Conservation (phyloP, 139 green algal genomes). For the Tetraselmis striata region DNA sequence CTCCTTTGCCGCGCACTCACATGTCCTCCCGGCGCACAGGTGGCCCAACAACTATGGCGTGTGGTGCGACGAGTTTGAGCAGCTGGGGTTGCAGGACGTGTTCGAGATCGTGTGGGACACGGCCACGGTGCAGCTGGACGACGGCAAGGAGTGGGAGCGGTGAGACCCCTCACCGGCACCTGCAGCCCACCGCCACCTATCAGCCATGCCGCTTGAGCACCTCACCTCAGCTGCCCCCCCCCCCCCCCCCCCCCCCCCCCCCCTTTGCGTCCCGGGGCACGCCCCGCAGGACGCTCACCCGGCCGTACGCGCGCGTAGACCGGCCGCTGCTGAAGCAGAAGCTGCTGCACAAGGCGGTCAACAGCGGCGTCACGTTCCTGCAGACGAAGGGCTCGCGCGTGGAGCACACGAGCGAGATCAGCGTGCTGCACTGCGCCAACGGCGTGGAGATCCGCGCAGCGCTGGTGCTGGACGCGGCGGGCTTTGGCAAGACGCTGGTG, state of each 20-base stretch:
- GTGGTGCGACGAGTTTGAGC: conserved; percentile 96
- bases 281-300: conserved; percentile 62
- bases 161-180: too few relatives aligned
- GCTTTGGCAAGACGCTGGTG: conserved; percentile 78
- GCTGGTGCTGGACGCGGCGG: conserved; percentile 89
- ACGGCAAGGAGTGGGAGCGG: conserved; percentile 64
- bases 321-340: conserved; percentile 81
- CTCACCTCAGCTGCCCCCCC: too few relatives aligned
- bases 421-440: conserved; percentile 46
- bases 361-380: conserved; percentile 50
- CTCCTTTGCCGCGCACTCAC: too few relatives aligned
- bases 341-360: conserved; percentile 50
- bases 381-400: conserved; percentile 53
- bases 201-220: too few relatives aligned
- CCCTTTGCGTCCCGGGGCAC: neutral
- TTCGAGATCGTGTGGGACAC: conserved; percentile 7
- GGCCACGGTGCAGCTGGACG: conserved; percentile 39
- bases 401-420: conserved; percentile 45
- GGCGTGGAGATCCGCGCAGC: conserved; percentile 28
- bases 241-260: conserved; percentile 24
- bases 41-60: conserved; percentile 99
- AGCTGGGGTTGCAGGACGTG: conserved; percentile 54
- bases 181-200: too few relatives aligned
- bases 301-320: conserved; percentile 89
- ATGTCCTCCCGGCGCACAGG: too few relatives aligned